Base-by-base conservation (phyloP, 164 flowering plant genomes). In the Berberis vulgaris region DNA sequence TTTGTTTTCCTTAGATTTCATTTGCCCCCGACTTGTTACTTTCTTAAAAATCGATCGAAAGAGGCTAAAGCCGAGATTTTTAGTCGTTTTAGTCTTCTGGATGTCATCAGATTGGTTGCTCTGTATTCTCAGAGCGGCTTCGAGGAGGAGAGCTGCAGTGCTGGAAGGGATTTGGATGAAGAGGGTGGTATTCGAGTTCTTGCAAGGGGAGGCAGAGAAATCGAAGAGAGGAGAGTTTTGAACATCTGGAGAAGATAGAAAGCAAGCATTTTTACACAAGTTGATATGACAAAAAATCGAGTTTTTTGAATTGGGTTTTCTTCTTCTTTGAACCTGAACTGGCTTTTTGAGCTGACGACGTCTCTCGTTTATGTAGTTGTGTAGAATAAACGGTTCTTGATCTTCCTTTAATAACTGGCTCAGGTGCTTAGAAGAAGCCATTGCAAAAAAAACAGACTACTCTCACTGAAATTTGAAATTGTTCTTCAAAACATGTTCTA, bases 71-170 rank as follows among this genome's bases (percentile, higher is more conserved):
- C 83, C 71, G n/a, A 63, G 73, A 41, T 61, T 78, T 11, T 63
- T 65, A 7, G 79, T 13, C 67, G 70, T 75, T 46, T 73, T 78
- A 40, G 50, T 9, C 6, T 73, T 3, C 26, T 9, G 26, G 26
- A 26, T 26, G 26, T 26, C 42, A 1, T 76, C 66, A 0, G 77
- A 66, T 50, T 77, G 83, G 43, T 78, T 81, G 26, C 26, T 26
- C 53, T 85, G 89, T 59, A 85, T 77, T 74, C 82, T 74, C 12
- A 76, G 57, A 9, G 97, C 87, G n/a, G 93, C 88, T 71, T 86
- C 93, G 7, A 85, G 77, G 6, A 86, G 87, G 57, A 85, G 60
- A 55, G 87, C 84, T 0, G 95, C 84, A 2, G 89, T 86, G 55
- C 72, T 76, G 0, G 86, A 73, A n/a, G 97, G 95, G 54, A 86